Base-by-base conservation (phyloP, 257 asterid genomes). In the Fraxinus quadrangulata region DNA sequence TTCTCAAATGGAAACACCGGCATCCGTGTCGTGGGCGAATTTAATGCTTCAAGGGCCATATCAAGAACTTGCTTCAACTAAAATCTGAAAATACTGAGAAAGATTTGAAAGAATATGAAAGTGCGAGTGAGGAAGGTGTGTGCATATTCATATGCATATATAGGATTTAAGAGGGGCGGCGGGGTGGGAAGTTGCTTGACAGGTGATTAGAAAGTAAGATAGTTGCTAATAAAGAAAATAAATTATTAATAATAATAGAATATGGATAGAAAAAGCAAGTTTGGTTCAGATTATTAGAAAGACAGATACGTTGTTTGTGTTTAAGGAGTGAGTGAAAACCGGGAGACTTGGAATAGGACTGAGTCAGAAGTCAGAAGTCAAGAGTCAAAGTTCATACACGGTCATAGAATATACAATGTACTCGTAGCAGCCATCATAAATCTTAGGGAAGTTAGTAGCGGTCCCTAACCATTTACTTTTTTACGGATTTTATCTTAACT, bases 131-230 rank as follows among this genome's bases (percentile, higher is more conserved):
- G 19, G 17, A 23, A 23, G 31, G n/a, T 21, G 33, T 2, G 23
- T 23, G 69, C 19, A 24, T 61, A 61, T 9, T 11, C 69, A 63
- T 63, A 12, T 11, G 69, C 7, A 63, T 63, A 63, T 81, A 75
- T 80, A 77, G 80, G 74, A 72, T 65, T 67, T 67, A 78, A 42
- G 6, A 0, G 11, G 45, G 0, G 49, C 0, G 49, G 4, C 1
- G 31, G 1, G 12, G 47, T 40, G 78, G 83, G 88, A 84, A 82
- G 90, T 80, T 86, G 88, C 90, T 86, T 81, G 86, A 70, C 71
- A 54, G 83, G 84, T 59, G 85, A 19, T 21, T 61, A 85, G 88
- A 86, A 84, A 68, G 82, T 74, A 30, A 75, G 86, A 59, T 23
- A 49, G 81, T 81, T 73, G 73, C 54, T 76, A 39, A 19, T 63